Base-by-base conservation (phyloP, 306 rosid genomes). In the Echinosophora koreensis region DNA sequence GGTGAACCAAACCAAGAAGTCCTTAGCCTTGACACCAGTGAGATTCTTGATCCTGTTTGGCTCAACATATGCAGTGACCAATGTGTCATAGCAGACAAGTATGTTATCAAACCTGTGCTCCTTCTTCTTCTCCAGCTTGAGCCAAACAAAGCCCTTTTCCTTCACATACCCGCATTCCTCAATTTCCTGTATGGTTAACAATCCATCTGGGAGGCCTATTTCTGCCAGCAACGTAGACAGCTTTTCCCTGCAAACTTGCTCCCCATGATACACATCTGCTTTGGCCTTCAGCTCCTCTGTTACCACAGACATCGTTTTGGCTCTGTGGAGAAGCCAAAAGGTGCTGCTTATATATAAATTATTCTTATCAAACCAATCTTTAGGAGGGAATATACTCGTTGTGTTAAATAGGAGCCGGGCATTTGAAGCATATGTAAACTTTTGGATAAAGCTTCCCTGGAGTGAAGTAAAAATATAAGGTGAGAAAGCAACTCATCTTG, bases 121-220 rank as follows among this genome's bases (percentile, higher is more conserved):
- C 73, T 38, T 87, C 71, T 84, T 84, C 80, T 87, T 80, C 67
- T 77, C 50, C 0, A 82, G 90, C 82, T 89, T 91, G 14, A 89
- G 88, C 93, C 93, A 89, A 46, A 89, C 93, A 56, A 89, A 91
- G 2, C 92, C 96, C 32, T 79, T 66, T 4, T 91, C 96, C 80
- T 89, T 86, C 7, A 87, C 90, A 3, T 82, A 83, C 0, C 96
- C 93, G 37, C 88, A 89, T 73, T 91, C 93, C 8, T 84, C 80
- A 14, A 91, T 84, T 76, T 84, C 85, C 7, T 90, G 38, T 10
- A 81, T 32, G 30, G 82, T 59, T 56, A 91, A 77, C 1, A 91
- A 77, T 0, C 90, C 87, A 37, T 82, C 85, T 1, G 92, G 93
- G 14, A 91, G 78, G 1, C 96, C 96, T 7, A 82, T 83, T 39